Evolutionary conservation across 306 rosid genomes (phyloP), one percentile per base, ranked within the genome.

Genomic region (Mimosa pudica): DNA sequence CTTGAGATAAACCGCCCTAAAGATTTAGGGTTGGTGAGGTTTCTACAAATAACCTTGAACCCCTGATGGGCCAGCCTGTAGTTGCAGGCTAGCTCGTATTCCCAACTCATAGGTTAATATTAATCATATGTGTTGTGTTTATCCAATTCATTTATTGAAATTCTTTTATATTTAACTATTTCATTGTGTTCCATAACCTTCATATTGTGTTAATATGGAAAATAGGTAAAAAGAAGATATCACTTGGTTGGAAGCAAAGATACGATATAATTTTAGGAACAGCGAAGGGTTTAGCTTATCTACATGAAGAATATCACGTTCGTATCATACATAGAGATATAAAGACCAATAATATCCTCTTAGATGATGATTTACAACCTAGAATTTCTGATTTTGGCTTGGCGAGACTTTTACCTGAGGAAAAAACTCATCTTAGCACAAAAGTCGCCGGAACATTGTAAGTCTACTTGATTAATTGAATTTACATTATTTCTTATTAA

Each of bases 291-390:
- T 68, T 91, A 11, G 81, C 93, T 41, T 92, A 89, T 77, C 73
- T 92, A 4, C 92, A 92, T 18, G 90, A 92, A 69, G 97, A 92
- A 77, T 92, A 86, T 75, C 86, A 89, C 45, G 87, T 87, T 42
- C 1, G 38, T 61, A 61, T 61, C 7, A 30, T 61, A 61, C 17
- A 61, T 10, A 61, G 41, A 24, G 66, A 61, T 61, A 60, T 60
- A 8, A 60, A 60, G 14, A 60, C 36, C 24, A 60, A 24, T 5
- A 60, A 60, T 35, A 60, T 61, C 66, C 41, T 30, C 16, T 30
- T 61, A 61, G 41, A 61, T 1, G 66, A 61, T 24, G 66, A 61
- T 20, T 1, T 61, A 1, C 66, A 61, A 10, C 66, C 66, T 30
- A 10, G 0, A 30, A 24, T 61, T 30, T 10, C 14, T 30, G 16